Conservation (phyloP, 192 early-diverging fungal genomes). For the Backusella westeae region DNA sequence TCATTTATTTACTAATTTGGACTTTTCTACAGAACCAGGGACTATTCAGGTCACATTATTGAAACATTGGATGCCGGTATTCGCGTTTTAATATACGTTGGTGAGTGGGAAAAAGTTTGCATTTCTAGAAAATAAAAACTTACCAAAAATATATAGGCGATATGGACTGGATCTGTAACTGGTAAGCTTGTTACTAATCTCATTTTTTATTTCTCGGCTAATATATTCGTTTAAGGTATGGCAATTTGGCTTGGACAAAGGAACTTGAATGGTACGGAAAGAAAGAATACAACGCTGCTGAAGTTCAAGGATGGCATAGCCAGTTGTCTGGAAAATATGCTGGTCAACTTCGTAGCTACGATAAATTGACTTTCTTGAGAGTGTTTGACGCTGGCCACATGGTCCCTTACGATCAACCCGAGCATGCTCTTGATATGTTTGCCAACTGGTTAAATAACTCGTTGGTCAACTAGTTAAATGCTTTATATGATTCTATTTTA, state of each 20-base stretch:
- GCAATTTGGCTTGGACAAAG: constrained; percentile 89
- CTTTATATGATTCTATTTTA: not conserved
- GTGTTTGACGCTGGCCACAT: constrained; percentile 89
- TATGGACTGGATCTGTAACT: constrained; percentile 41
- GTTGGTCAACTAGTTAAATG: not conserved
- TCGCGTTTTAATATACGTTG: constrained; percentile 86
- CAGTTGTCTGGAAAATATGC: not conserved
- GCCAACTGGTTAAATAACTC: constrained; percentile 65
- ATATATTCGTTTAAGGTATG: constrained; percentile 40
- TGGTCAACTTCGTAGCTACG: constrained; percentile 28
- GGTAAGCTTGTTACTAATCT: constrained; percentile 15
- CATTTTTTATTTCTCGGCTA: not conserved
- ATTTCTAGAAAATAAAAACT: not conserved
- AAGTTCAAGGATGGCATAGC: not conserved
- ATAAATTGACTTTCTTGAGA: constrained; percentile 78
- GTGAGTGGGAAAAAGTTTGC: constrained; percentile 29
- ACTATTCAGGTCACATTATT: constrained; percentile 22
- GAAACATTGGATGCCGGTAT: constrained; percentile 76
- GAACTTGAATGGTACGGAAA: constrained; percentile 19
- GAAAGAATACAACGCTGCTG: not conserved
- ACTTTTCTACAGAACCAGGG: constrained; percentile 4
- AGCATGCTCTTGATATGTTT: constrained; percentile 78
- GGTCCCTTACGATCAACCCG: constrained; percentile 91
- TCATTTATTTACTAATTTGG: constrained; percentile 32
- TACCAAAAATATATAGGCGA: constrained; percentile 17